A percentile compares a stretch with the other conserved stretches of the same genome.
These are phyloP conservation scores for Dalbergia cochinchinensis DNA, from an alignment of 306 rosid species.

Conservation along the genomic window DNA sequence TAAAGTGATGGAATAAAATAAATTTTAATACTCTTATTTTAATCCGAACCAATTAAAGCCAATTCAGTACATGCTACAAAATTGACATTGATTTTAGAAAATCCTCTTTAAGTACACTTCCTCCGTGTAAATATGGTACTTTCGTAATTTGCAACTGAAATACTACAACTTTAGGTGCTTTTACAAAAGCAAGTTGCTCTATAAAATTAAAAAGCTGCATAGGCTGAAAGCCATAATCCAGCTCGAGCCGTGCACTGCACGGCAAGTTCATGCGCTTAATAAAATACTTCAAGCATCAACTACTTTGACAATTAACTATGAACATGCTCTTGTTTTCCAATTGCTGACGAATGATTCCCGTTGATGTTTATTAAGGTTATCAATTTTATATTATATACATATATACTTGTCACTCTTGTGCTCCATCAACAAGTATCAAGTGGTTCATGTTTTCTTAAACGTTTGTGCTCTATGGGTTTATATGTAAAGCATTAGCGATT, in stretches of 20 bases:
- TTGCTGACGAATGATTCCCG: slow-evolving; percentile 43
- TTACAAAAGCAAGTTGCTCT: slow-evolving; percentile 8
- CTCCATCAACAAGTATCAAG: slow-evolving; percentile 42
- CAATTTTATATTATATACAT: not conserved
- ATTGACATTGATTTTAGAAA: not conserved
- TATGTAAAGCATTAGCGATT: slow-evolving; percentile 40
- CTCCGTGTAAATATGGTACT: not conserved
- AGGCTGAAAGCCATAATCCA: slow-evolving; percentile 1
- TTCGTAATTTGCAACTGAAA: not conserved
- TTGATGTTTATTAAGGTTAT: not conserved
- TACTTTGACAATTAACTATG: slow-evolving; percentile 48
- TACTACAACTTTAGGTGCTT: not conserved
- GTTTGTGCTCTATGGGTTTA: slow-evolving; percentile 52
- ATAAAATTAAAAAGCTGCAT: not conserved
- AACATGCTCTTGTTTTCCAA: slow-evolving; percentile 31
- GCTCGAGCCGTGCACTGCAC: slow-evolving; percentile 47
- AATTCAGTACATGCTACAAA: not conserved
- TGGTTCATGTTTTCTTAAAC: slow-evolving; percentile 50
- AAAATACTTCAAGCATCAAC: slow-evolving; percentile 11
- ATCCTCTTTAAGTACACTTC: not conserved
- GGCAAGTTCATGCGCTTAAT: slow-evolving; percentile 43
- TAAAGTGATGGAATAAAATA: too few species aligned
- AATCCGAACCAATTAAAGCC: not conserved
- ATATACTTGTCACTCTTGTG: not conserved
- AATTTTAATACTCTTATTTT: too few species aligned